Evolutionary conservation across 148 eudicot species (phyloP).

Genomic region (Rhododendron simsii): DNA sequence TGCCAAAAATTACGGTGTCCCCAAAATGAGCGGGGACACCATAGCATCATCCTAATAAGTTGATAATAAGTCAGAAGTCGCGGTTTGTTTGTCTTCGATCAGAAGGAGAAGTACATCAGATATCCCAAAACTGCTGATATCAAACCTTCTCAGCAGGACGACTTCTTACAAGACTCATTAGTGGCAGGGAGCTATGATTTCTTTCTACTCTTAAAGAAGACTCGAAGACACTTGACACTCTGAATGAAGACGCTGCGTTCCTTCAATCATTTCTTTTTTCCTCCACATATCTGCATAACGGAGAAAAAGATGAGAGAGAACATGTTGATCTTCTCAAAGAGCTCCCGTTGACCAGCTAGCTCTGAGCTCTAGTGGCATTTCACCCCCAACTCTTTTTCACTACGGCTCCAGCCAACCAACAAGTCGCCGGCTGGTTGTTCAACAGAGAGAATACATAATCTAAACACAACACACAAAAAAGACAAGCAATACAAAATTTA

Average conservation of each 20-base stretch:
- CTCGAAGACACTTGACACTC: not conserved
- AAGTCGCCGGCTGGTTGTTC: not conserved
- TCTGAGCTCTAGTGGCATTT: not conserved
- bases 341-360: not conserved
- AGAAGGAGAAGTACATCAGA: not conserved
- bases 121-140: not conserved
- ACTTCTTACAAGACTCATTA: not conserved
- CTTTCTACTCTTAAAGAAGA: not conserved
- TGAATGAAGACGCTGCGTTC: not conserved
- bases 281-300: not conserved
- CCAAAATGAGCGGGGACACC: too few relatives aligned
- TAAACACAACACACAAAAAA: not conserved
- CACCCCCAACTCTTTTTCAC: not conserved
- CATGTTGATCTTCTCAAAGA: not conserved
- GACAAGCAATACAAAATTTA: not conserved
- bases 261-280: not conserved
- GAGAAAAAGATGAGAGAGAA: not conserved
- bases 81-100: not conserved
- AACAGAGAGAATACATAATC: not conserved
- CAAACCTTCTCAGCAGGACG: not conserved
- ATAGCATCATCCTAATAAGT: too few relatives aligned
- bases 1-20: too few relatives aligned
- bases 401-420: not conserved
- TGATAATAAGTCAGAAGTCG: not conserved
- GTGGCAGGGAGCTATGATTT: not conserved